phyloP scores from a whole-genome alignment of 441 rosid species.

The Adansonia rubrostipa region DNA sequence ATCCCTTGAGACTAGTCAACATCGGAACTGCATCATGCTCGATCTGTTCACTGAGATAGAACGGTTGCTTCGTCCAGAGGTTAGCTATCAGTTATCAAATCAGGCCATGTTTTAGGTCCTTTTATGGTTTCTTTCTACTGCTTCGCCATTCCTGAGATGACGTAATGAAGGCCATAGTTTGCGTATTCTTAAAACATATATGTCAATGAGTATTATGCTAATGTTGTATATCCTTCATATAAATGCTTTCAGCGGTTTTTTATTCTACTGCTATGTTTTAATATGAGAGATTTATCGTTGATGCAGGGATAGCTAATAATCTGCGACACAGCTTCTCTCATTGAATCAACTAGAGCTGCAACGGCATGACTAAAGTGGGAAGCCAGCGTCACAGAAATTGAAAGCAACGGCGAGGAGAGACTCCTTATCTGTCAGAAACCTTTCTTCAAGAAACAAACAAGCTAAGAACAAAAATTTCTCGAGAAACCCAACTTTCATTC shows the following conservation, averaged over 20 bases:
- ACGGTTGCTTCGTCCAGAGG: constrained; percentile 97
- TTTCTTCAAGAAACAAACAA: constrained; percentile 61
- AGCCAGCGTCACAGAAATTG: constrained; percentile 78
- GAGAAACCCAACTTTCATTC: constrained; percentile 14
- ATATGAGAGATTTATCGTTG: constrained; percentile 15
- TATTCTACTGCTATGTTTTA: not conserved
- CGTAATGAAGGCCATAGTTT: not conserved
- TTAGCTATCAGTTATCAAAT: constrained; percentile 31
- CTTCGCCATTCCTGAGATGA: constrained; percentile 2
- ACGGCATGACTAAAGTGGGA: constrained; percentile 85
- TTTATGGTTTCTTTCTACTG: not conserved
- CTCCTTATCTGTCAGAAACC: constrained; percentile 96
- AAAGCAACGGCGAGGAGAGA: constrained; percentile 81
- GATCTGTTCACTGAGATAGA: constrained; percentile 83
- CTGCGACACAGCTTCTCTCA: constrained; percentile 67
- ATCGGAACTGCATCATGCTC: constrained; percentile 55
- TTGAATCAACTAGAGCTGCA: constrained; percentile 75
- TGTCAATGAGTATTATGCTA: too few species aligned
- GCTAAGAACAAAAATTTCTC: constrained; percentile 35
- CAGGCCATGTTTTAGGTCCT: not conserved
- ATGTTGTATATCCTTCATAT: too few species aligned
- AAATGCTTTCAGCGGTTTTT: not conserved
- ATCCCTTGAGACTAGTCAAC: constrained; percentile 58
- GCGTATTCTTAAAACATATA: not conserved
- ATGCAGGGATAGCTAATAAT: constrained; percentile 95